Conservation (phyloP, 257 asterid genomes). For the Solanum virginianum region DNA sequence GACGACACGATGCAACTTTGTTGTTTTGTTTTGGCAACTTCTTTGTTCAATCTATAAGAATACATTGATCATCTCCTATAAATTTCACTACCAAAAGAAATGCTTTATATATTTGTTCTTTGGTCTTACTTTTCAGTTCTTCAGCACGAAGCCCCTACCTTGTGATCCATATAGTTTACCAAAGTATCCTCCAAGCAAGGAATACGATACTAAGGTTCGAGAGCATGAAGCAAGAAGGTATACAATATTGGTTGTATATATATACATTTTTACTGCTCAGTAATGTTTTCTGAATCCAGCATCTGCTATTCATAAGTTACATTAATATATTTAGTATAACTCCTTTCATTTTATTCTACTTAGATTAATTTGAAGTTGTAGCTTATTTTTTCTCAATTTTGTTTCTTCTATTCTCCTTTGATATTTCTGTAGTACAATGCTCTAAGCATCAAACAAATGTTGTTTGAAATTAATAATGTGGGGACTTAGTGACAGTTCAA, state of each 20-base stretch:
- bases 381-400: background rate
- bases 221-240: constrained; percentile 42
- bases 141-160: constrained; percentile 32
- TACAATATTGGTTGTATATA: background rate
- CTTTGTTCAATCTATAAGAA: background rate
- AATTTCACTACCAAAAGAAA: background rate
- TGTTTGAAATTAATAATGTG: background rate
- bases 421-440: background rate
- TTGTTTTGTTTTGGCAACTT: background rate
- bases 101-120: background rate
- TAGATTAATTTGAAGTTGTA: background rate
- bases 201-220: constrained; percentile 30
- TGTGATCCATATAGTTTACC: constrained; percentile 43
- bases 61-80: background rate
- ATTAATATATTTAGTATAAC: background rate
- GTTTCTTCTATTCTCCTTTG: background rate
- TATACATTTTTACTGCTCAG: background rate
- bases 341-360: background rate
- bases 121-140: constrained; percentile 24
- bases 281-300: background rate
- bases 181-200: constrained; percentile 44
- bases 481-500: background rate
- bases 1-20: background rate
- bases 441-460: background rate
- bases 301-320: background rate